Evolutionary conservation across 495 filamentous ascomycete genomes (phyloP).

Genomic region (Cetradonia linearis): DNA sequence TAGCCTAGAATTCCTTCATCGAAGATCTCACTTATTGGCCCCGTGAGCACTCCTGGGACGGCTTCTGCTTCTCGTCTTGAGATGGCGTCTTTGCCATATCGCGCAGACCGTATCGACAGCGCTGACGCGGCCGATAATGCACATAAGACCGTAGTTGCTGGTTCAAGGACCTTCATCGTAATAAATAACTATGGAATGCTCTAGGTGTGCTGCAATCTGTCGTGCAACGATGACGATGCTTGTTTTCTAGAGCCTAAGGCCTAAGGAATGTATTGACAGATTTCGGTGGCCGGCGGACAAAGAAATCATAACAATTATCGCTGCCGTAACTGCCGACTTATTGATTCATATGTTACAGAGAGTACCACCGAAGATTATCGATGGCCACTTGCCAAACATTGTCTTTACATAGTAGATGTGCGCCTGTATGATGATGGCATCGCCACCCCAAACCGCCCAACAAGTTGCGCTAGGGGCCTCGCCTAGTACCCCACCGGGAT

Average conservation of each 20-base stretch:
- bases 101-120: constrained; percentile 12
- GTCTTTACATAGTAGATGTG: too few relatives aligned
- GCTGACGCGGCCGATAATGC: constrained; percentile 17
- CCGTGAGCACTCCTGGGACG: constrained; percentile 23
- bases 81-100: constrained; percentile 2
- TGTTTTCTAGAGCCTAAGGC: not conserved
- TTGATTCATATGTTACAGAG: too few relatives aligned
- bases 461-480: too few relatives aligned
- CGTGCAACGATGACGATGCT: not conserved
- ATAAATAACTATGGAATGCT: not conserved
- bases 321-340: too few relatives aligned
- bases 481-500: too few relatives aligned
- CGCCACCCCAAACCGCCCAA: too few relatives aligned
- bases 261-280: not conserved
- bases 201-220: not conserved
- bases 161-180: constrained; percentile 15
- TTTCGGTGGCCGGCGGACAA: too few relatives aligned
- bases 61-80: constrained; percentile 20
- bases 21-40: constrained; percentile 8
- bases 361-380: too few relatives aligned
- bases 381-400: too few relatives aligned
- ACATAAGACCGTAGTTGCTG: constrained; percentile 3
- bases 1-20: constrained; percentile 22
- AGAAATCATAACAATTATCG: too few relatives aligned
- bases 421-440: too few relatives aligned